Percentiles rank a stretch among this genome's conserved stretches.
Evolutionary conservation across 73 alveolate species (phyloP).

Genomic region (Paramecium sonneborni): DNA sequence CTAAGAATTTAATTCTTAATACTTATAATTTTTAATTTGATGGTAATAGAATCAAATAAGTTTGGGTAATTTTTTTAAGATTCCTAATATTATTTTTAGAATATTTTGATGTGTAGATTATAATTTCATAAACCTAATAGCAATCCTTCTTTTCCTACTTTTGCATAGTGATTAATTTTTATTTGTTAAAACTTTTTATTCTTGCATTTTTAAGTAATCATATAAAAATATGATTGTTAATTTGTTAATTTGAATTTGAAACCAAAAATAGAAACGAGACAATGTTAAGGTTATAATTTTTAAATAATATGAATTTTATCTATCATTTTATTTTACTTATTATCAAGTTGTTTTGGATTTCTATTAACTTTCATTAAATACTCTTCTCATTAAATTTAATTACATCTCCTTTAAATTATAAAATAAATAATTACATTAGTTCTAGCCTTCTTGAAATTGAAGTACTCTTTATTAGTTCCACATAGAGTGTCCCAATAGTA

Average conservation of each 20-base stretch:
- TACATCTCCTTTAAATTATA: not conserved
- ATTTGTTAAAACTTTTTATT: too few relatives aligned
- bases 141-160: too few relatives aligned
- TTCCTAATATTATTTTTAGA: too few relatives aligned
- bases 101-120: too few relatives aligned
- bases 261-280: not conserved
- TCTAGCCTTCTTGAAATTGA: not conserved
- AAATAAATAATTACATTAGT: not conserved
- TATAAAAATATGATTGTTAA: too few relatives aligned
- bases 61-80: too few relatives aligned
- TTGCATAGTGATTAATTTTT: too few relatives aligned
- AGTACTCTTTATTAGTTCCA: constrained; percentile 69
- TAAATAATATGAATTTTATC: not conserved
- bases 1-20: too few relatives aligned
- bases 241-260: not conserved
- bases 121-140: too few relatives aligned
- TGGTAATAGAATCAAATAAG: too few relatives aligned
- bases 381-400: not conserved
- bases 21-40: too few relatives aligned
- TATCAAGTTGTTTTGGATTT: not conserved
- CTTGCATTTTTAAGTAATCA: too few relatives aligned
- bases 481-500: constrained; percentile 74
- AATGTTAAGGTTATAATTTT: not conserved
- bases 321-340: not conserved
- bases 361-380: not conserved